phyloP scores from a whole-genome alignment of 768 basidiomycete genomes.

The Panellus pusillus region DNA sequence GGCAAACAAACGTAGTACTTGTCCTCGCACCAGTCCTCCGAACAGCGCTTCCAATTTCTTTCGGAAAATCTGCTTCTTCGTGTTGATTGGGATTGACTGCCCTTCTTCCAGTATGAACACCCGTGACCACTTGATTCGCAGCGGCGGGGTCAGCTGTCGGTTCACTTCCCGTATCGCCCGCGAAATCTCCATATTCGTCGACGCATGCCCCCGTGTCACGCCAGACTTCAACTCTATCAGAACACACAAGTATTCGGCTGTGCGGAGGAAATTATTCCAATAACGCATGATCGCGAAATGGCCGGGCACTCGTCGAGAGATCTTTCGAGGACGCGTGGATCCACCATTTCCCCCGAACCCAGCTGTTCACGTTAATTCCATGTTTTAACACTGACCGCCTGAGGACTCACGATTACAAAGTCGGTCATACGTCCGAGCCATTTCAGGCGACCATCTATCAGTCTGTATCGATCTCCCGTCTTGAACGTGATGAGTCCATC shows the following conservation, averaged over 20 bases:
- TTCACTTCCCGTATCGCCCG: constrained; percentile 30
- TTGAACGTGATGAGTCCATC: constrained; percentile 31
- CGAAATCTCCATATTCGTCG: constrained; percentile 27
- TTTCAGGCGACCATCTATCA: constrained; percentile 23
- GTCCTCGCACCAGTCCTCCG: constrained; percentile 9
- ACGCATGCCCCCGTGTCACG: constrained; percentile 3
- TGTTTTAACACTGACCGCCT: too few species aligned
- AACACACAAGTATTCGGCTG: constrained; percentile 32
- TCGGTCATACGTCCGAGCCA: constrained; percentile 38
- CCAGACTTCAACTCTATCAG: constrained; percentile 26
- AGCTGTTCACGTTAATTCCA: constrained; percentile 20
- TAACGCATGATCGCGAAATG: constrained; percentile 29
- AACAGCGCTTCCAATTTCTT: constrained; percentile 34
- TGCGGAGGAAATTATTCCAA: constrained; percentile 35
- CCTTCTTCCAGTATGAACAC: constrained; percentile 29
- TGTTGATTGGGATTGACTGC: constrained; percentile 32
- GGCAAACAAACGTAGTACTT: too few species aligned
- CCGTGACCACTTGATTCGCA: constrained; percentile 34
- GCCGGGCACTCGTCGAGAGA: constrained; percentile 27
- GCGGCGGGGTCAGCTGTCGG: constrained; percentile 32
- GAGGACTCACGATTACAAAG: constrained; percentile 29
- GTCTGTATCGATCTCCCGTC: constrained; percentile 35
- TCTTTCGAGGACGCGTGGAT: constrained; percentile 33
- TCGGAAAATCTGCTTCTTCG: constrained; percentile 33
- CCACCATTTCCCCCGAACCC: constrained; percentile 34